phyloP scores from a whole-genome alignment of 129 eudicot genomes.

The Glebionis coronaria region DNA sequence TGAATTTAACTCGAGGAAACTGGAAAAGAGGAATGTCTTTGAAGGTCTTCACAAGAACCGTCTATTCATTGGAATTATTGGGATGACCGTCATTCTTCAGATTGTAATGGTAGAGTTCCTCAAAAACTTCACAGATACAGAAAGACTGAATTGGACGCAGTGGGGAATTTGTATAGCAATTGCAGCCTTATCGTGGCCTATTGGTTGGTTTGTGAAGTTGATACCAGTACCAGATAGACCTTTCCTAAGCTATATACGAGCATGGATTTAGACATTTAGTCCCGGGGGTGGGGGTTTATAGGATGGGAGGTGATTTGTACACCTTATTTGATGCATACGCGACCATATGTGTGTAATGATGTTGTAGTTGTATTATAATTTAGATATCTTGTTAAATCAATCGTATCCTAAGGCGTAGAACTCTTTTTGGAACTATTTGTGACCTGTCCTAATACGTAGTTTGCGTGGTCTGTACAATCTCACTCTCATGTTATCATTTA shows the following conservation, averaged over 20 bases:
- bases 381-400: too few relatives aligned
- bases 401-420: too few relatives aligned
- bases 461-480: too few relatives aligned
- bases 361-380: too few relatives aligned
- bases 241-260: constrained; percentile 24
- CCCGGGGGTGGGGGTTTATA: too few relatives aligned
- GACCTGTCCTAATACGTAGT: too few relatives aligned
- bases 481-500: neutral
- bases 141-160: constrained; percentile 46
- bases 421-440: too few relatives aligned
- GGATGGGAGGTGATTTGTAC: too few relatives aligned
- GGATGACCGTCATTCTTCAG: constrained; percentile 35
- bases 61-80: constrained; percentile 51
- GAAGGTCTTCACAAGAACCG: constrained; percentile 39
- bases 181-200: constrained; percentile 48
- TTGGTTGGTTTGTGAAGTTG: constrained; percentile 42
- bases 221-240: constrained; percentile 44
- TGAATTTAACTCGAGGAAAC: constrained; percentile 46
- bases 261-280: neutral
- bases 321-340: neutral
- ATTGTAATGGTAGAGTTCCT: constrained; percentile 29
- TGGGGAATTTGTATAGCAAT: constrained; percentile 56
- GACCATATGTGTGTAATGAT: neutral
- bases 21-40: constrained; percentile 27
- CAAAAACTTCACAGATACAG: constrained; percentile 40